Percentiles rank a stretch among this genome's conserved stretches.
Conservation (phyloP, 2,329 filamentous ascomycete genomes). For the Pseudogymnoascus sp. region DNA sequence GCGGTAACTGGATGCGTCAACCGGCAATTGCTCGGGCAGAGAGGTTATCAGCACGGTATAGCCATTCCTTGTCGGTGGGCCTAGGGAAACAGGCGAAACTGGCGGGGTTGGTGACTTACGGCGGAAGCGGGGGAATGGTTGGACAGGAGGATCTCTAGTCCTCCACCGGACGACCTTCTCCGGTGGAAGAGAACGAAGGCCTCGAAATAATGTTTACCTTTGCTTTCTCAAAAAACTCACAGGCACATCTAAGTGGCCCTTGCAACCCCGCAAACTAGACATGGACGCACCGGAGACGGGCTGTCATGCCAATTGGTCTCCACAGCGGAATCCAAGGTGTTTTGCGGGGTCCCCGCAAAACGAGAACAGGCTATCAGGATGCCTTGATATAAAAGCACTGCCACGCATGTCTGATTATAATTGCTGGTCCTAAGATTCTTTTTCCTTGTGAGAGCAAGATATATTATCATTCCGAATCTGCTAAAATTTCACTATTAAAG, state of each 20-base stretch:
- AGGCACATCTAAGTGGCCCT: not conserved
- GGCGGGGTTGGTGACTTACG: not conserved
- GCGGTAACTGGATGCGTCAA: not conserved
- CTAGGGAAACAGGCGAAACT: not conserved
- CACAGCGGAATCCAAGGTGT: not conserved
- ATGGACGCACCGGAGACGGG: not conserved
- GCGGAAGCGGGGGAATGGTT: not conserved
- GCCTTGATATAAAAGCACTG: not conserved
- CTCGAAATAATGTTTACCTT: not conserved
- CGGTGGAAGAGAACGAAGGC: not conserved
- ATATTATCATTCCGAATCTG: not conserved
- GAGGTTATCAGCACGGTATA: too few relatives aligned
- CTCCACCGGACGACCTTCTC: not conserved
- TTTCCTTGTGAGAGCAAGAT: not conserved
- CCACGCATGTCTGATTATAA: not conserved
- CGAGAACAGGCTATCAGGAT: not conserved
- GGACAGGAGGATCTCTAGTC: not conserved
- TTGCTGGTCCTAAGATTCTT: not conserved
- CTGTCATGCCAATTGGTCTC: not conserved
- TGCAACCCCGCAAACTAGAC: not conserved
- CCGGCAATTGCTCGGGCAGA: too few relatives aligned
- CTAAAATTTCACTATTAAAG: not conserved
- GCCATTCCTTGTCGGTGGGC: too few relatives aligned
- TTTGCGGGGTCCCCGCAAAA: not conserved
- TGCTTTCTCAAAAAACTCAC: not conserved